Evolutionary conservation across 2,329 filamentous ascomycete species (phyloP), one percentile per base, ranked within the genome.

Genomic region (Epichloe coenophiala): DNA sequence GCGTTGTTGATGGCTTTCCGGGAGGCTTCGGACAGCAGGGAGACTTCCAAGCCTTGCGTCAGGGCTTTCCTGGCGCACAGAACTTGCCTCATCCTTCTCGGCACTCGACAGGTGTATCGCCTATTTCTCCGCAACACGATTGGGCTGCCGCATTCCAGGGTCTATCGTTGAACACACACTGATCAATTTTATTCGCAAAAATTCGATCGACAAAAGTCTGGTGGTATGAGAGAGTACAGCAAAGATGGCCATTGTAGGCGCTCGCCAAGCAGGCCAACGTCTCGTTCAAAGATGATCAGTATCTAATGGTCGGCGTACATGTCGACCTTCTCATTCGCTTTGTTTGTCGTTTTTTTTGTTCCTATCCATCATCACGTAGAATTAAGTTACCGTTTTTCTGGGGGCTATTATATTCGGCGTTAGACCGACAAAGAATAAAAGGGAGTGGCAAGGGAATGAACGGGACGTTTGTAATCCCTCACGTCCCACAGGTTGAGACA

Each of bases 81-180:
- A 59, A 58, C 5, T 58, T 68, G 23, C 60, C 70, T 5, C 68
- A 63, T 50, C 64, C 62, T 9, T 51, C 57, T 8, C 60, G 64
- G 23, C 65, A 67, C 48, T 57, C 63, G 8, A 71, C 72, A 51
- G 63, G 62, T n/a, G 54, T 68, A 54, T 68, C 66, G 53, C 60
- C 68, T 56, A 66, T 76, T 51, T 62, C 65, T 47, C 63, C 65
- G 33, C 73, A 74, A 59, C 70, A 73, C 45, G 81, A 85, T 47
- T 86, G 83, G 82, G 68, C 75, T 27, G 69, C 71, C 49, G 67
- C 74, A 5, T 87, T 88, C 63, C 84, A 88, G 63, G 78, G 84
- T 9, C 69, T 89, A 17, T 89, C 85, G 2, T 74, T 89, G 55
- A 85, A 85, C 60, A 77, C 78, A 56, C 75, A 76, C 54, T 79